Conservation (phyloP, 352 stramenopile species). For the Globisporangium recalcitrans region DNA sequence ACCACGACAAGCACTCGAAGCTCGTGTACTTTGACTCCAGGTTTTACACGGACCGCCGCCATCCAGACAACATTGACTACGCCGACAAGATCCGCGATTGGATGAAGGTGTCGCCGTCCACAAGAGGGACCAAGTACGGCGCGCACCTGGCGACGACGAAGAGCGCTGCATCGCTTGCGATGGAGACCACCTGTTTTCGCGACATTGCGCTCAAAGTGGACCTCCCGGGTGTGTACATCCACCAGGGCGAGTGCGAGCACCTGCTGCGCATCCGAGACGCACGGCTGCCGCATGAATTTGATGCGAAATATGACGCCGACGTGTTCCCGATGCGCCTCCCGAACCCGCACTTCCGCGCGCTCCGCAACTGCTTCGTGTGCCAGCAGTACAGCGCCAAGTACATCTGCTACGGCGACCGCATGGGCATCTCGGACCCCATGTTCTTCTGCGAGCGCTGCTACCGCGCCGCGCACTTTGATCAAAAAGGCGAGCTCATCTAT, state of each 20-base stretch:
- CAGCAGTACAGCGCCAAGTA: slow-evolving; percentile 74
- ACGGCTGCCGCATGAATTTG: slow-evolving; percentile 46
- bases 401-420: slow-evolving; percentile 69
- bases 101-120: slow-evolving; percentile 36
- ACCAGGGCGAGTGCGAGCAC: slow-evolving; percentile 78
- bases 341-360: slow-evolving; percentile 32
- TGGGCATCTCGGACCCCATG: slow-evolving; percentile 64
- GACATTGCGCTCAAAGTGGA: slow-evolving; percentile 55
- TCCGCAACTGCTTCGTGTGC: slow-evolving; percentile 73
- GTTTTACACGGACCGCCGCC: slow-evolving; percentile 58
- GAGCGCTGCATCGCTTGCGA: not conserved
- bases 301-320: slow-evolving; percentile 24
- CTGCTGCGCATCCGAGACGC: slow-evolving; percentile 59
- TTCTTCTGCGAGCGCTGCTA: slow-evolving; percentile 79
- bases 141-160: slow-evolving; percentile 9
- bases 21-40: slow-evolving; percentile 53
- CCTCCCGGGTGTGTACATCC: slow-evolving; percentile 57
- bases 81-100: slow-evolving; percentile 45
- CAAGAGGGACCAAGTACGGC: slow-evolving; percentile 26
- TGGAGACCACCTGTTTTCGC: slow-evolving; percentile 46
- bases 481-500: slow-evolving; percentile 49
- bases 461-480: slow-evolving; percentile 54
- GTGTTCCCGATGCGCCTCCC: slow-evolving; percentile 63
- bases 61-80: slow-evolving; percentile 41
- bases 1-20: slow-evolving; percentile 36